phyloP scores from a whole-genome alignment of 2,329 filamentous ascomycete genomes.

The Cladosporium sp. region DNA sequence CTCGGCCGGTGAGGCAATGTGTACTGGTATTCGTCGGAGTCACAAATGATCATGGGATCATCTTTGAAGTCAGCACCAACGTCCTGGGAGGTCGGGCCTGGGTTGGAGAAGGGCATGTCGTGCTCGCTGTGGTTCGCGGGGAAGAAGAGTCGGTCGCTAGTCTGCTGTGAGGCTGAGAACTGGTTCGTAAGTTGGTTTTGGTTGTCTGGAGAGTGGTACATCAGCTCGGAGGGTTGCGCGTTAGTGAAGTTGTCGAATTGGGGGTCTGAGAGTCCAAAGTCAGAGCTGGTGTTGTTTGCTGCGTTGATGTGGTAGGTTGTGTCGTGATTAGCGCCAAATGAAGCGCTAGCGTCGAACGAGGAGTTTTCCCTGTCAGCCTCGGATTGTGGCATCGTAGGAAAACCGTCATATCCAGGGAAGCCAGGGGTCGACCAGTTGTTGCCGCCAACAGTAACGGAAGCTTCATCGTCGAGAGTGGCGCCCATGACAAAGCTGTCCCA shows the following conservation, averaged over 20 bases:
- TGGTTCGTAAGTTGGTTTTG: neutral
- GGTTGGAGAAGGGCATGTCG: neutral
- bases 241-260: neutral
- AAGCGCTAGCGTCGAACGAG: neutral
- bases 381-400: neutral
- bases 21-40: neutral
- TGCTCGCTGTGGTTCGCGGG: neutral
- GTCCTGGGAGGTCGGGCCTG: neutral
- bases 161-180: too few species aligned
- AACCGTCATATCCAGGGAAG: neutral
- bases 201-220: neutral
- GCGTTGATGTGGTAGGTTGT: neutral
- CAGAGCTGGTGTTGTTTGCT: neutral
- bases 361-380: neutral
- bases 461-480: neutral
- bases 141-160: neutral
- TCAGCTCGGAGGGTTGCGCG: neutral
- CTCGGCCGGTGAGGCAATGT: neutral
- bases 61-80: neutral
- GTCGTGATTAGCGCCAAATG: neutral
- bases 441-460: neutral
- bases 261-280: neutral
- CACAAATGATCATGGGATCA: neutral
- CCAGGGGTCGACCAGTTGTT: neutral
- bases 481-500: neutral